These are phyloP conservation scores for Apiosordaria backusii DNA, from an alignment of 495 filamentous ascomycete species.

Conservation along the genomic window DNA sequence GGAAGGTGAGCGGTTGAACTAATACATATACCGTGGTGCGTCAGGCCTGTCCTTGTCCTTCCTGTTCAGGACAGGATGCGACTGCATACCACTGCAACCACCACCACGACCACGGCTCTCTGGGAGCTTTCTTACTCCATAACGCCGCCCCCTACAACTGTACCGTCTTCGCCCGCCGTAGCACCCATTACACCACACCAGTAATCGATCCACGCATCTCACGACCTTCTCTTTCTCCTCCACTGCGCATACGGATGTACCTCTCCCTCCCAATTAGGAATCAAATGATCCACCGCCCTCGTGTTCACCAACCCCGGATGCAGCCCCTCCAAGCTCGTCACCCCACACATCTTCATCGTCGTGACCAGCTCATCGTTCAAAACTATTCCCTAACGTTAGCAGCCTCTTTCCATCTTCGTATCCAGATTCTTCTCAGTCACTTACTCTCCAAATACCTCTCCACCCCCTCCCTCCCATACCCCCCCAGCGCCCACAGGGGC, in stretches of 20 bases:
- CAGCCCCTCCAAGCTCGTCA: constrained; percentile 67
- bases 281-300: constrained; percentile 63
- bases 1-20: not conserved
- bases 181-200: too few species aligned
- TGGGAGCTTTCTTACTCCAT: too few species aligned
- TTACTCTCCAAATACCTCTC: constrained; percentile 58
- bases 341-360: constrained; percentile 73
- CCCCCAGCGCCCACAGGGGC: constrained; percentile 54
- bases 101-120: too few species aligned
- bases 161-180: not conserved
- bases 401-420: not conserved
- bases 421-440: constrained; percentile 20
- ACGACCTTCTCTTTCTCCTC: constrained; percentile 30
- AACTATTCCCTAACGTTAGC: constrained; percentile 40
- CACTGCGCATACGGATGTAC: constrained; percentile 63
- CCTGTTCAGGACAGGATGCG: too few species aligned
- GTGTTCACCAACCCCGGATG: constrained; percentile 70
- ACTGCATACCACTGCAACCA: too few species aligned
- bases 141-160: too few species aligned
- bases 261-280: constrained; percentile 46
- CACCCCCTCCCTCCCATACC: constrained; percentile 73
- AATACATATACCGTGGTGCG: not conserved
- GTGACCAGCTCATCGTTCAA: constrained; percentile 74
- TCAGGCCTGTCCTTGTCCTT: not conserved
- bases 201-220: not conserved